A percentile compares a stretch with the other conserved stretches of the same genome.
Conservation (phyloP, 768 basidiomycete species). For the Tylopilus intermedius region DNA sequence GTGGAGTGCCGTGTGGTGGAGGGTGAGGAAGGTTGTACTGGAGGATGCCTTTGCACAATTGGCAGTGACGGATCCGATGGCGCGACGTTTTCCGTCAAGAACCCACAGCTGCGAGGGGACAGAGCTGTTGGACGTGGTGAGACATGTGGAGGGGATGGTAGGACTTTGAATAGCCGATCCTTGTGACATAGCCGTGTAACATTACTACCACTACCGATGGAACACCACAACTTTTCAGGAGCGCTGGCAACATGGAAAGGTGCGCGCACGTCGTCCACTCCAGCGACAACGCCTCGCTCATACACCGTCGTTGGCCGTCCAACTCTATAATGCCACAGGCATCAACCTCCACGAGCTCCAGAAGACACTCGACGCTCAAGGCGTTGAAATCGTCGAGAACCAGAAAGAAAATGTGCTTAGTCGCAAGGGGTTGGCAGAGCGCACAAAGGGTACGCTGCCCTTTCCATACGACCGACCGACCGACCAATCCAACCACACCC, state of each 20-base stretch:
- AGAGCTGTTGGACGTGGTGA: slow-evolving; percentile 16
- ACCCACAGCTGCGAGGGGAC: slow-evolving; percentile 13
- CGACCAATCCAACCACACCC: neutral
- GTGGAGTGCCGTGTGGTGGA: slow-evolving; percentile 15
- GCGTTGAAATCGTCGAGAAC: slow-evolving; percentile 94
- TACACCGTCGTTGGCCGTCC: neutral
- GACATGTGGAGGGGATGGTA: slow-evolving; percentile 10
- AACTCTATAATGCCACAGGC: slow-evolving; percentile 38
- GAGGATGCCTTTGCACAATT: slow-evolving; percentile 6
- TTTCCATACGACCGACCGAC: too few relatives aligned
- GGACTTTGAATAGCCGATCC: neutral
- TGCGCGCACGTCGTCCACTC: slow-evolving; percentile 27
- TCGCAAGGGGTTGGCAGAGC: slow-evolving; percentile 89
- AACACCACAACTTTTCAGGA: slow-evolving; percentile 81
- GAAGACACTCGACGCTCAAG: slow-evolving; percentile 88
- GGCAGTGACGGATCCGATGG: slow-evolving; percentile 12
- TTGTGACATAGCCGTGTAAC: too few relatives aligned
- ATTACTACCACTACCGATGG: slow-evolving; percentile 27
- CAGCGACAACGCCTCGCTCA: slow-evolving; percentile 1
- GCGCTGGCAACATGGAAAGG: slow-evolving; percentile 92
- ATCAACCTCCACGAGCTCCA: slow-evolving; percentile 88
- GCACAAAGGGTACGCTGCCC: slow-evolving; percentile 71
- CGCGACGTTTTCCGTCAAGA: slow-evolving; percentile 4
- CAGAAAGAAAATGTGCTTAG: slow-evolving; percentile 97
- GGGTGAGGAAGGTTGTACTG: slow-evolving; percentile 12